Conservation (phyloP, 2,329 filamentous ascomycete species). For the Exophiala alcalophila region DNA sequence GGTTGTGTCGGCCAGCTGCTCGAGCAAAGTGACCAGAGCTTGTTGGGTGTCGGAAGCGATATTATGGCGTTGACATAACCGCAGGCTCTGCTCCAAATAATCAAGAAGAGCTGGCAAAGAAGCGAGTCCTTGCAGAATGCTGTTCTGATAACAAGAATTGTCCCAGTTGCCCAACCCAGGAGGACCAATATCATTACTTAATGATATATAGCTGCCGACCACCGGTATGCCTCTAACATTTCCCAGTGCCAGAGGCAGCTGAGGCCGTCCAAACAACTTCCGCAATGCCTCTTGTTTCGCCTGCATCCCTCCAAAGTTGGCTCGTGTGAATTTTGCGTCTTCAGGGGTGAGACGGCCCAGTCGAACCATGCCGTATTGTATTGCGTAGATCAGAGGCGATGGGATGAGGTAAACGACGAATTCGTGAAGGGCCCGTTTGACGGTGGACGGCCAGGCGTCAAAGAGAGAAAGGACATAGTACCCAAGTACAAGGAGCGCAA, state of each 20-base stretch:
- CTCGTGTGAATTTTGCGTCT: slow-evolving; percentile 27
- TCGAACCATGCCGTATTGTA: slow-evolving; percentile 51
- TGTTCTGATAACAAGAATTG: slow-evolving; percentile 98
- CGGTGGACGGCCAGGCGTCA: slow-evolving; percentile 31
- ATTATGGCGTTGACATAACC: slow-evolving; percentile 28
- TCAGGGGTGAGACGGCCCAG: slow-evolving; percentile 42
- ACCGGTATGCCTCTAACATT: slow-evolving; percentile 55
- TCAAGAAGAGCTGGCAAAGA: slow-evolving; percentile 67
- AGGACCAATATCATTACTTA: slow-evolving; percentile 36
- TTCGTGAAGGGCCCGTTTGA: slow-evolving; percentile 37
- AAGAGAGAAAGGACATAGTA: slow-evolving; percentile 42
- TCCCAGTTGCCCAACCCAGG: slow-evolving; percentile 82
- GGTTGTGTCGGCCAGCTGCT: slow-evolving; percentile 62
- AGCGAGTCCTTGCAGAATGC: slow-evolving; percentile 80
- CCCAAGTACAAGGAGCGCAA: slow-evolving; percentile 29
- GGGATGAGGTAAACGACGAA: slow-evolving; percentile 40
- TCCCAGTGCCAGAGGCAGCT: slow-evolving; percentile 59
- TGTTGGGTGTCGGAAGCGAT: slow-evolving; percentile 44
- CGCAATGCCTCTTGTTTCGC: slow-evolving; percentile 65
- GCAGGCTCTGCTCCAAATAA: slow-evolving; percentile 39
- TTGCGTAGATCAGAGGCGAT: slow-evolving; percentile 40
- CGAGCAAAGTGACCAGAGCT: slow-evolving; percentile 64
- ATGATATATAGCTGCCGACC: slow-evolving; percentile 48
- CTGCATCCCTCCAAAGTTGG: slow-evolving; percentile 38
- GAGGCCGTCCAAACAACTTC: slow-evolving; percentile 59